These are phyloP conservation scores for Conringia planisiliqua DNA, from an alignment of 345 rosid species.

Conservation along the genomic window DNA sequence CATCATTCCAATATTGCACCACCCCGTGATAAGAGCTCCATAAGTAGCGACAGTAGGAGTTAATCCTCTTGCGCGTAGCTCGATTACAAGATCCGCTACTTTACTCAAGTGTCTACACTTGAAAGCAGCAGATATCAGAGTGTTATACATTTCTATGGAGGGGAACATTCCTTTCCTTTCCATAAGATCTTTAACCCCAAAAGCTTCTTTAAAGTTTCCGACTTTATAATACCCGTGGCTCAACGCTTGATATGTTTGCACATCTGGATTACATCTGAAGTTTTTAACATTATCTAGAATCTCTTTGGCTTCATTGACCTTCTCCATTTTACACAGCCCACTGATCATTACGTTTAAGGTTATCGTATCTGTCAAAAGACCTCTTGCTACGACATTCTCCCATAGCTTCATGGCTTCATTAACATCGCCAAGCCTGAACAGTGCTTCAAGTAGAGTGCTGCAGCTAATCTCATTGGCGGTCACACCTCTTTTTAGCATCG, in stretches of 20 bases:
- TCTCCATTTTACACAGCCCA: constrained; percentile 67
- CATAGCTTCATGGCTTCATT: constrained; percentile 60
- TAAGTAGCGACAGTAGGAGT: constrained; percentile 53
- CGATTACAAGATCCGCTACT: constrained; percentile 46
- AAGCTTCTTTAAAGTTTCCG: constrained; percentile 67
- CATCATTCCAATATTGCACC: constrained; percentile 60
- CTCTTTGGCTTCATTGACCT: constrained; percentile 68
- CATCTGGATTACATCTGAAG: constrained; percentile 61
- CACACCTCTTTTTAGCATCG: constrained; percentile 58
- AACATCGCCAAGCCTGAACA: constrained; percentile 66
- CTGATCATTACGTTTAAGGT: constrained; percentile 72
- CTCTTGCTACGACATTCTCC: constrained; percentile 64
- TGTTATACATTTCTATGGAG: constrained; percentile 59
- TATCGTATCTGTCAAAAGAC: constrained; percentile 45
- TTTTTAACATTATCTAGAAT: constrained; percentile 50
- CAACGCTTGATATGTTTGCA: constrained; percentile 63
- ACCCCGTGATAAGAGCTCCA: constrained; percentile 60
- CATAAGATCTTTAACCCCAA: constrained; percentile 46
- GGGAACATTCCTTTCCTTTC: constrained; percentile 48
- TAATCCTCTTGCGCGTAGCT: constrained; percentile 40
- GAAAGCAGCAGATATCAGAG: constrained; percentile 54
- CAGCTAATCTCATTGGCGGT: constrained; percentile 50
- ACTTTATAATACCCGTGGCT: constrained; percentile 71
- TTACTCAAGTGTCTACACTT: constrained; percentile 41
- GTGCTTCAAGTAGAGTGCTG: constrained; percentile 66